These are phyloP conservation scores for Neonothopanus nambi DNA, from an alignment of 1,284 basidiomycete species.

Conservation along the genomic window DNA sequence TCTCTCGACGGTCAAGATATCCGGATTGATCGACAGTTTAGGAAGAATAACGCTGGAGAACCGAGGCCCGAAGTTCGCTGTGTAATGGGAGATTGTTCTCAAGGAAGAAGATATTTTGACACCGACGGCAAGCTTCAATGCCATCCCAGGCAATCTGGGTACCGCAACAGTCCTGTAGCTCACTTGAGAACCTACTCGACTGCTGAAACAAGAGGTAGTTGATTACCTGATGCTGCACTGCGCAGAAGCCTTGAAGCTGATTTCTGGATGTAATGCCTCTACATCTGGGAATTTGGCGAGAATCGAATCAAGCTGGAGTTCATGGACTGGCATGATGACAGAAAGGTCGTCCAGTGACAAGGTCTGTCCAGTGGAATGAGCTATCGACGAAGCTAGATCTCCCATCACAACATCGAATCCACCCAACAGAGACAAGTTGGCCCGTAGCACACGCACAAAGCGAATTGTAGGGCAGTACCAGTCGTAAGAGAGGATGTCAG, in stretches of 20 bases:
- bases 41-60: conserved; percentile 49
- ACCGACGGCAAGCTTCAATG: conserved; percentile 49
- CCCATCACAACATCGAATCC: conserved; percentile 38
- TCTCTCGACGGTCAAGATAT: conserved; percentile 41
- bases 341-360: conserved; percentile 25
- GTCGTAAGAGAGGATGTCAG: conserved; percentile 36
- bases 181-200: neutral
- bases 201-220: neutral
- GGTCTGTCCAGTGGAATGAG: conserved; percentile 25
- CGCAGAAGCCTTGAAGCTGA: conserved; percentile 39
- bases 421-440: conserved; percentile 37
- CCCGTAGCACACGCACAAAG: conserved; percentile 40
- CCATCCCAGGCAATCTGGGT: conserved; percentile 39
- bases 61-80: conserved; percentile 52
- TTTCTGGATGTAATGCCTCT: conserved; percentile 36
- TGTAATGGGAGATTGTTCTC: conserved; percentile 55
- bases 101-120: conserved; percentile 55
- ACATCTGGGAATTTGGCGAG: conserved; percentile 39
- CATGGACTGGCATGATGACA: conserved; percentile 50
- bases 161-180: conserved; percentile 42
- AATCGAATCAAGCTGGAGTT: conserved; percentile 47
- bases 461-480: conserved; percentile 50
- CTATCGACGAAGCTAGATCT: conserved; percentile 32
- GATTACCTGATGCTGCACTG: conserved; percentile 53
- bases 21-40: conserved; percentile 40